These are phyloP conservation scores for Nakazawaea wickerhamii DNA, from an alignment of 805 yeast genomes.

Conservation along the genomic window DNA sequence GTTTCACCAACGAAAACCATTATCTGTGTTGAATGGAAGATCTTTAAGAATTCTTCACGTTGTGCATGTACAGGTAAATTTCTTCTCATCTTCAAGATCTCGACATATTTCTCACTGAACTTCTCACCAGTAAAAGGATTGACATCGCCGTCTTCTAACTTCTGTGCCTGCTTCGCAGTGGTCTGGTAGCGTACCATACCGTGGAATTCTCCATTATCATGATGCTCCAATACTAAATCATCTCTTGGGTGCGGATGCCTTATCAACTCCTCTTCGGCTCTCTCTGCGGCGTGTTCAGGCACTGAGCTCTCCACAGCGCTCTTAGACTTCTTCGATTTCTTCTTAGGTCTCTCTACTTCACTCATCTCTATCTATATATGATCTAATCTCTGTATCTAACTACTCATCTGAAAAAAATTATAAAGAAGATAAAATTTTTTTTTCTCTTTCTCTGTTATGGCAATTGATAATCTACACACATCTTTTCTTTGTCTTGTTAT, in stretches of 20 bases:
- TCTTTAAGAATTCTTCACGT: slow-evolving; percentile 78
- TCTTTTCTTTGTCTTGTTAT: neutral
- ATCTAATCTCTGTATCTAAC: neutral
- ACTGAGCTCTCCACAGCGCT: slow-evolving; percentile 41
- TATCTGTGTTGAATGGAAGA: slow-evolving; percentile 83
- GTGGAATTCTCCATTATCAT: slow-evolving; percentile 62
- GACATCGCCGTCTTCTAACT: slow-evolving; percentile 47
- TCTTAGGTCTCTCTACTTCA: slow-evolving; percentile 36
- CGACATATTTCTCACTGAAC: slow-evolving; percentile 64
- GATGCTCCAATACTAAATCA: slow-evolving; percentile 38
- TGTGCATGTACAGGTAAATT: slow-evolving; percentile 93
- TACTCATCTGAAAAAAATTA: slow-evolving; percentile 1
- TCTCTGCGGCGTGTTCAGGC: slow-evolving; percentile 63
- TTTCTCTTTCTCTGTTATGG: neutral
- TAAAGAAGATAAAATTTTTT: slow-evolving; percentile 1
- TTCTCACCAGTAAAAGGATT: slow-evolving; percentile 79
- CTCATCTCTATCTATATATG: slow-evolving; percentile 16
- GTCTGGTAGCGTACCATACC: slow-evolving; percentile 56
- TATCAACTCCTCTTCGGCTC: slow-evolving; percentile 50
- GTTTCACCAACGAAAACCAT: slow-evolving; percentile 99
- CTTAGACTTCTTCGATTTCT: slow-evolving; percentile 37
- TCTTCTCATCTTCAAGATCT: slow-evolving; percentile 72
- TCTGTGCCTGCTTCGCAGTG: slow-evolving; percentile 56
- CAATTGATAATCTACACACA: slow-evolving; percentile 1
- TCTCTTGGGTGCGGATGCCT: slow-evolving; percentile 41